These are phyloP conservation scores for Verticillium longisporum DNA, from an alignment of 2,329 filamentous ascomycete species.

Conservation along the genomic window DNA sequence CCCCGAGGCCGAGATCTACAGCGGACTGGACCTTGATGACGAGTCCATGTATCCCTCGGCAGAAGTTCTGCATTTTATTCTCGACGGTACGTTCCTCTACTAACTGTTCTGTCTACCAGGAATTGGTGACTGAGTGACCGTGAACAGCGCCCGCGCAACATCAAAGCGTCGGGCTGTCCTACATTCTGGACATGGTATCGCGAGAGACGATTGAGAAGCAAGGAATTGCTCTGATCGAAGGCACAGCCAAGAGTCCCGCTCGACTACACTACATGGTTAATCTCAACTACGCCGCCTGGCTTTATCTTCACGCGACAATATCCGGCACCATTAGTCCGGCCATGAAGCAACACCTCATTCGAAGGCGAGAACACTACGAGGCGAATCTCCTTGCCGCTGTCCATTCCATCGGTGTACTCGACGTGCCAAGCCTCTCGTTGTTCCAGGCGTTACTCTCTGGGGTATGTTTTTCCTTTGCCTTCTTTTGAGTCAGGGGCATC, in stretches of 20 bases:
- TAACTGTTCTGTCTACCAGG: neutral
- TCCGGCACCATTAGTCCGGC: neutral
- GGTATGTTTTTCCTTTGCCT: neutral
- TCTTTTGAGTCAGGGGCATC: neutral
- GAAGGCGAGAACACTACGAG: neutral
- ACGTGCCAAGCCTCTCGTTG: neutral
- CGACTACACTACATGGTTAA: slow-evolving; percentile 1
- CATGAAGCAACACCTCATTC: neutral
- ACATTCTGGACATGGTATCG: neutral
- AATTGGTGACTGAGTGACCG: neutral
- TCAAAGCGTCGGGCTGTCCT: neutral
- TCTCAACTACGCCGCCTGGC: neutral
- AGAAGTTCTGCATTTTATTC: neutral
- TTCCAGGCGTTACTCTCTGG: neutral
- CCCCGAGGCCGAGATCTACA: neutral
- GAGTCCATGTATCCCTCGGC: neutral
- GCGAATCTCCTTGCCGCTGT: neutral
- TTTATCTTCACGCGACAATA: neutral
- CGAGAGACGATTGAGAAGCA: neutral
- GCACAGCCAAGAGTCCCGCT: neutral
- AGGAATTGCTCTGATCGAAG: neutral
- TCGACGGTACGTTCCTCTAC: neutral
- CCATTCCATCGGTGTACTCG: neutral
- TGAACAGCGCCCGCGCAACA: neutral
- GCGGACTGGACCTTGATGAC: neutral